A percentile compares a stretch with the other conserved stretches of the same genome.
phyloP scores from a whole-genome alignment of 306 rosid genomes.

The Boehmeria nivea region DNA sequence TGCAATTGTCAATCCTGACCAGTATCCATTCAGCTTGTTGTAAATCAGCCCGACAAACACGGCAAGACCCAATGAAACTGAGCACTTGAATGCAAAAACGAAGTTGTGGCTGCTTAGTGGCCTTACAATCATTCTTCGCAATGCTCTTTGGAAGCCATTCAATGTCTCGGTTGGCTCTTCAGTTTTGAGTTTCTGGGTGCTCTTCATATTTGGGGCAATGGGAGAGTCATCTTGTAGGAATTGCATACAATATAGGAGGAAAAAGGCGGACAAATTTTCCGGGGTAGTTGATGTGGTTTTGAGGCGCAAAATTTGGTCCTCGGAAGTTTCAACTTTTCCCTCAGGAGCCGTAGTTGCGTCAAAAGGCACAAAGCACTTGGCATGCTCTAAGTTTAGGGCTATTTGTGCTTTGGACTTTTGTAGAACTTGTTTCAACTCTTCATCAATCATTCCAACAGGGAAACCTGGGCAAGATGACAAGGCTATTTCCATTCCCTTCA shows the following conservation, averaged over 20 bases:
- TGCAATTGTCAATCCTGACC: conserved; percentile 77
- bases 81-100: conserved; percentile 64
- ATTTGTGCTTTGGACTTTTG: conserved; percentile 28
- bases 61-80: conserved; percentile 60
- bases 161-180: not conserved
- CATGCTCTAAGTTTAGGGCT: conserved; percentile 34
- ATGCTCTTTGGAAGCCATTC: conserved; percentile 13
- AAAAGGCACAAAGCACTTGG: conserved; percentile 28
- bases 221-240: conserved; percentile 37
- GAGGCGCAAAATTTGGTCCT: conserved; percentile 6
- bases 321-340: conserved; percentile 18
- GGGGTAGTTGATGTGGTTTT: conserved; percentile 26
- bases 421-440: conserved; percentile 37
- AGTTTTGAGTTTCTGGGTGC: conserved; percentile 7
- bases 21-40: conserved; percentile 46
- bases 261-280: conserved; percentile 41
- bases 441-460: conserved; percentile 38
- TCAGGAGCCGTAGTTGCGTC: conserved; percentile 39
- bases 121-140: conserved; percentile 26
- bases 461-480: conserved; percentile 35
- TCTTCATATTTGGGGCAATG: conserved; percentile 19
- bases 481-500: conserved; percentile 71
- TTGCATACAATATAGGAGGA: conserved; percentile 59
- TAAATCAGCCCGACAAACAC: conserved; percentile 60
- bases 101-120: conserved; percentile 41